These are phyloP conservation scores for Nyctanthes arbortristis DNA, from an alignment of 257 asterid genomes.

Conservation along the genomic window DNA sequence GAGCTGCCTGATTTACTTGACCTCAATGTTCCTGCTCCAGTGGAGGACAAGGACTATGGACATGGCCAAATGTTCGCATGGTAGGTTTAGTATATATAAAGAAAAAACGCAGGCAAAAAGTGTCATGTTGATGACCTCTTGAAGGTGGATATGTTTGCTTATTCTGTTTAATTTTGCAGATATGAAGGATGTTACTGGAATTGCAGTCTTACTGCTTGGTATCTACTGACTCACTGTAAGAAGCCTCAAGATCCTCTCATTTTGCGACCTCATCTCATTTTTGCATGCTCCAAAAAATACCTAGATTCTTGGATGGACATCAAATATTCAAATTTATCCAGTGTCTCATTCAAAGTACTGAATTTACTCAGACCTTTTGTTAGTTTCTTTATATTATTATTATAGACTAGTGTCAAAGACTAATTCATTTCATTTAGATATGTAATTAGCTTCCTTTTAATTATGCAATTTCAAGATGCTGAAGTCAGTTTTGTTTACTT, in stretches of 20 bases:
- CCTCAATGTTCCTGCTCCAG: conserved; percentile 85
- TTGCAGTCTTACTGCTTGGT: conserved; percentile 7
- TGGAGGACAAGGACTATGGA: conserved; percentile 51
- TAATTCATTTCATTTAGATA: conserved; percentile 8
- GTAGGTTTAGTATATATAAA: conserved; percentile 37
- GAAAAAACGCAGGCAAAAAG: not conserved
- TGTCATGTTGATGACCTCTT: conserved; percentile 4
- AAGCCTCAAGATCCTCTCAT: conserved; percentile 1
- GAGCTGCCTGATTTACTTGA: conserved; percentile 56
- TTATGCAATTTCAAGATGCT: conserved; percentile 11
- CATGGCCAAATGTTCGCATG: conserved; percentile 32
- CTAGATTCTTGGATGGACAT: conserved; percentile 17
- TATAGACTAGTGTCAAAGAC: conserved; percentile 24
- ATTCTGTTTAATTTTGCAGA: not conserved
- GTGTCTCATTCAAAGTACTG: conserved; percentile 29
- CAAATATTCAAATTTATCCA: conserved; percentile 7
- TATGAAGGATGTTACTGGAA: not conserved
- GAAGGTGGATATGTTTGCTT: conserved; percentile 7
- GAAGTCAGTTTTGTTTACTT: conserved; percentile 4
- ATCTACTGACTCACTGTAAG: conserved; percentile 13
- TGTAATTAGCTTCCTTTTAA: conserved; percentile 1
- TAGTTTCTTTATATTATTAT: conserved; percentile 9
- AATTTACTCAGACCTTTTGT: no score
- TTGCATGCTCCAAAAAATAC: no score
- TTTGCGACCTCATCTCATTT: conserved; percentile 2